Conservation (phyloP, 768 basidiomycete species). For the Tephrocybe sp. region DNA sequence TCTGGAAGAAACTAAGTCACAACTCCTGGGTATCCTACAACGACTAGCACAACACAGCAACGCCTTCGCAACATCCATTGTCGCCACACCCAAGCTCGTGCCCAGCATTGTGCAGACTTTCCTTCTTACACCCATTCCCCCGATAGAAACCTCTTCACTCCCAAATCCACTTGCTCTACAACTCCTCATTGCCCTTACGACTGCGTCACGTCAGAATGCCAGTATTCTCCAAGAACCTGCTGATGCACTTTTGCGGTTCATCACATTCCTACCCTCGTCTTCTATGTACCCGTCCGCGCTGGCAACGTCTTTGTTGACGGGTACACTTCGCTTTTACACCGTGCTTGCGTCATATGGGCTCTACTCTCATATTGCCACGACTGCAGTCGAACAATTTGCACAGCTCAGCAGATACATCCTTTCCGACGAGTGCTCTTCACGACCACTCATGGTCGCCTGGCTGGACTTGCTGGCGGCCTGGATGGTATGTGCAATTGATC, state of each 20-base stretch:
- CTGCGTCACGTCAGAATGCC: conserved; percentile 71
- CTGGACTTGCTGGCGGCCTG: conserved; percentile 63
- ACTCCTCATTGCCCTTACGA: conserved; percentile 57
- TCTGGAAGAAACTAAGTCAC: conserved; percentile 48
- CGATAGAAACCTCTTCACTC: conserved; percentile 28
- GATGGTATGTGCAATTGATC: conserved; percentile 86
- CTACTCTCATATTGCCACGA: conserved; percentile 66
- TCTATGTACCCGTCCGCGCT: conserved; percentile 42
- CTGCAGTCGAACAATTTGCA: conserved; percentile 57
- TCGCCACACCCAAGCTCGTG: conserved; percentile 52
- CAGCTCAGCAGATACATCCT: conserved; percentile 48
- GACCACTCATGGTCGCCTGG: conserved; percentile 49
- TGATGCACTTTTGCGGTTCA: conserved; percentile 72
- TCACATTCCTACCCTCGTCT: conserved; percentile 52
- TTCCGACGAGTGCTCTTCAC: conserved; percentile 36
- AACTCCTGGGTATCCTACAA: conserved; percentile 58
- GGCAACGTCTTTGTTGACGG: conserved; percentile 48
- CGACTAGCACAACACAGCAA: conserved; percentile 64
- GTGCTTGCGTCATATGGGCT: conserved; percentile 78
- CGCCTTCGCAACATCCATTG: conserved; percentile 49
- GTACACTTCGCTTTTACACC: conserved; percentile 64
- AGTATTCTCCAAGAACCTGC: conserved; percentile 50
- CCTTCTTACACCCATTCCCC: conserved; percentile 52
- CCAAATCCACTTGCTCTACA: conserved; percentile 55
- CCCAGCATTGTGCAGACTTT: conserved; percentile 53